Base-by-base conservation (phyloP, 768 basidiomycete species). In the Russula brevipes region DNA sequence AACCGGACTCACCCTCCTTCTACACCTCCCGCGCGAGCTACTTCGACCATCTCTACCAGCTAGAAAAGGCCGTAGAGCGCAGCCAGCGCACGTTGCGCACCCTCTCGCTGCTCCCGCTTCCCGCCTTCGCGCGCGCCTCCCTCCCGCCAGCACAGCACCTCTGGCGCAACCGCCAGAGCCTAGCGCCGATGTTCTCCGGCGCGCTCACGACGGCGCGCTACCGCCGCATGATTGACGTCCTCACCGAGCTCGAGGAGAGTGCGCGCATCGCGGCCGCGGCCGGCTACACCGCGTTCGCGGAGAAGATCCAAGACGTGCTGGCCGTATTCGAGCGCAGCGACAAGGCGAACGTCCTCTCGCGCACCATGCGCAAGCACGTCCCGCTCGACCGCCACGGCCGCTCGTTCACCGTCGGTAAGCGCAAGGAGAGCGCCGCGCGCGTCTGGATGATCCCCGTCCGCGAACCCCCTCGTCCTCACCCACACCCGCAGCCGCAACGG, bases 381-480 rank as follows among this genome's bases (percentile, higher is more conserved):
- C 72, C 77, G 31, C 75, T 91, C 57, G 95, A 98, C 73, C 76
- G 81, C 50, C 81, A 82, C 60, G 92, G 93, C n/a, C 80, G 95
- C 61, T 86, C 87, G n/a, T 91, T 92, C 71, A 90, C 90, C 0
- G 71, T 89, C 54, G 95, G 95, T 44, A 83, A 85, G 74, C 82
- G 95, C 67, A 98, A 98, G 76, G 92, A 92, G 63, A 91, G 90
- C 69, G 78, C 87, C 1, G 94, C 95, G 41, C 83, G 92, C 44
- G 94, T 95, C 9, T 98, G 95, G 95, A 88, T 96, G 78, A 89
- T 97, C 64, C 83, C 87, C 39, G 82, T 82, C 31, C 76, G 80
- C 59, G 51, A 55, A 47, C 45, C 67, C 54, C 16, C 5, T 17
- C 50, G 10, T 14, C 30, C 16, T 24, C 30, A 11, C 16, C 38